Conservation (phyloP, 2,329 filamentous ascomycete genomes). For the Paraphoma chrysanthemicola region DNA sequence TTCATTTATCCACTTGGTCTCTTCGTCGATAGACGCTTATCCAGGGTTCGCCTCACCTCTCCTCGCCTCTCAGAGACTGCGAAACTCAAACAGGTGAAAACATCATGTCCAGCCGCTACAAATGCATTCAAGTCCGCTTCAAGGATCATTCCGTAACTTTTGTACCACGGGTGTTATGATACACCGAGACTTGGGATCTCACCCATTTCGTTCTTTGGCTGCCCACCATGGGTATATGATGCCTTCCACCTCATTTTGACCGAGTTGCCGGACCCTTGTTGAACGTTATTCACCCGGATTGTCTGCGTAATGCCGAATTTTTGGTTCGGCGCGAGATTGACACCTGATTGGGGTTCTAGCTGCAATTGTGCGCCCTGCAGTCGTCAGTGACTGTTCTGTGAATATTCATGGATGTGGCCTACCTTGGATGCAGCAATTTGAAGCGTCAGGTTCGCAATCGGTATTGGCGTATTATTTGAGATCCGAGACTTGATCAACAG, state of each 20-base stretch:
- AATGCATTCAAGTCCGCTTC: conserved; percentile 3
- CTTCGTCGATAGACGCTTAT: too few species aligned
- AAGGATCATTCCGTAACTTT: conserved; percentile 5
- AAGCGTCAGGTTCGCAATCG: conserved; percentile 82
- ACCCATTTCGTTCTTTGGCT: conserved; percentile 78
- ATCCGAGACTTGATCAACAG: conserved; percentile 80
- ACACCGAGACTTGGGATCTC: conserved; percentile 82
- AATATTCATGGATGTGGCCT: conserved; percentile 4
- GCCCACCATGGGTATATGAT: conserved; percentile 74
- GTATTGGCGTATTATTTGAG: conserved; percentile 77
- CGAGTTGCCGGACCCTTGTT: conserved; percentile 73
- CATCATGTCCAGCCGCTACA: not conserved
- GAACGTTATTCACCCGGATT: conserved; percentile 78
- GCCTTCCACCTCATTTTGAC: conserved; percentile 92
- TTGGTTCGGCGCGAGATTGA: conserved; percentile 73
- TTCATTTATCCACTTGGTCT: not conserved
- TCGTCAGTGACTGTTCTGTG: conserved; percentile 12
- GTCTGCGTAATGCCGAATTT: conserved; percentile 82
- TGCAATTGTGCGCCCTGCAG: conserved; percentile 77
- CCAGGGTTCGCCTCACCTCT: too few species aligned
- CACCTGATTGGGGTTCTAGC: conserved; percentile 84
- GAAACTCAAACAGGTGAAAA: not conserved
- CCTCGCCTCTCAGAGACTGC: not conserved
- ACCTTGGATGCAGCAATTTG: conserved; percentile 95
- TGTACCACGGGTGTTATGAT: conserved; percentile 54